Evolutionary conservation across 208 protist species (phyloP), one percentile per base, ranked within the genome.

Genomic region (Acanthamoeba healyi): DNA sequence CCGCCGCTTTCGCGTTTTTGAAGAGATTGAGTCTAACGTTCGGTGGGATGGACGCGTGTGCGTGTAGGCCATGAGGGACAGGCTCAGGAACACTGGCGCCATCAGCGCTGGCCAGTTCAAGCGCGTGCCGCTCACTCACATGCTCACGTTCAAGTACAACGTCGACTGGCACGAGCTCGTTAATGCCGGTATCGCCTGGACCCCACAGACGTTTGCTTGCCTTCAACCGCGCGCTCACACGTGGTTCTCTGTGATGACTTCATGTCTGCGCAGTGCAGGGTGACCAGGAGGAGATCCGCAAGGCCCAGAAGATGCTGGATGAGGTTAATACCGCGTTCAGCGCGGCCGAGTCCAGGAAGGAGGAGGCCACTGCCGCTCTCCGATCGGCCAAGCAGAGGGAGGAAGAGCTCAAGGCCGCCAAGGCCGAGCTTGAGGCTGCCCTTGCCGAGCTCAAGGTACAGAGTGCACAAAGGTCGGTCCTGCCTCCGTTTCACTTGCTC

Each of bases 271-370:
- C 67, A 77, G 67, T 74, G 46, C 86, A 94, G 46, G 90, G 90
- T 10, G 67, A 82, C 44, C 44, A 67, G 34, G 90, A 94, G 70
- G 90, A 82, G 72, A 70, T 94, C 56, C 36, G 46, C 40, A 94
- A 84, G 56, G 90, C 90, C 44, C 90, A 94, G 42, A 77, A 82
- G 70, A 77, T 94, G 90, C 67, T 94, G 32, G 70, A 94, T 26
- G 90, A 77, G 74, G 90, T 61, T 7, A 42, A 87, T 24, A 36
- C 58, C 12, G 67, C 74, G 26, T 61, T 77, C 74, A 40, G 29
- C 40, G 90, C 84, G 32, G 90, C 74, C 44, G 74, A 94, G 49
- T 46, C 9, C 17, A 94, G 29, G 70, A 54, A 82, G 36, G 46
- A 82, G 46, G 90, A 87, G 38, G 90, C 90, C 40, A 63, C 42